Percentiles rank a stretch among this genome's conserved stretches.
Evolutionary conservation across 805 yeast genomes (phyloP).

Genomic region (Saccharomyces cerevisiae): DNA sequence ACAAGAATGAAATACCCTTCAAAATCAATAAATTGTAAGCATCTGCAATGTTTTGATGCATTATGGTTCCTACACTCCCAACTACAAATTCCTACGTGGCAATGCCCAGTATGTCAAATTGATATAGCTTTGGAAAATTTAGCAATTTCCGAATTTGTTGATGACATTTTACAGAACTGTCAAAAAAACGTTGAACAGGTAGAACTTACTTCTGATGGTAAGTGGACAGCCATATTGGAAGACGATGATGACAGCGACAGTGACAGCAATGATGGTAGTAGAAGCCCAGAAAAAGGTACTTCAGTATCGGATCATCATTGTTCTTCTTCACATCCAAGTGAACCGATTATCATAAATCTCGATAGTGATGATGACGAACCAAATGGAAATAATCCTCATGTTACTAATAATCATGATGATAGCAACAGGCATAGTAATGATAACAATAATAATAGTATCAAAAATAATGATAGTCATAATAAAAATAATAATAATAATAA

Average conservation of each 20-base stretch:
- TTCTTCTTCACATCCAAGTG: slow-evolving; percentile 8
- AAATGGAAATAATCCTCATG: slow-evolving; percentile 2
- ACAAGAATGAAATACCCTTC: slow-evolving; percentile 64
- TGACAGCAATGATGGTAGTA: slow-evolving; percentile 5
- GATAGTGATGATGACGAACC: slow-evolving; percentile 41
- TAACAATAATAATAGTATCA: not conserved
- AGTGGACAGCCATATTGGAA: slow-evolving; percentile 46
- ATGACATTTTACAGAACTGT: slow-evolving; percentile 50
- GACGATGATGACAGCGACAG: slow-evolving; percentile 13
- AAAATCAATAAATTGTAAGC: slow-evolving; percentile 63
- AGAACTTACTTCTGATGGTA: slow-evolving; percentile 60
- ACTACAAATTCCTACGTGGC: slow-evolving; percentile 75
- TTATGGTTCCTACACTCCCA: slow-evolving; percentile 65
- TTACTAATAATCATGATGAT: slow-evolving; percentile 2
- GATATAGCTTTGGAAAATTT: slow-evolving; percentile 47
- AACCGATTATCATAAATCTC: slow-evolving; percentile 40
- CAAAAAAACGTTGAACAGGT: slow-evolving; percentile 54
- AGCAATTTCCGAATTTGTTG: slow-evolving; percentile 66
- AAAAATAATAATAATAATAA: not conserved
- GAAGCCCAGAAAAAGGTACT: not conserved
- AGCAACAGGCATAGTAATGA: not conserved
- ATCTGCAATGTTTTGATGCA: slow-evolving; percentile 85
- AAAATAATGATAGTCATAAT: not conserved
- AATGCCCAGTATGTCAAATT: slow-evolving; percentile 73
- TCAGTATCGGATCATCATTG: not conserved